phyloP scores from a whole-genome alignment of 192 early-diverging fungal genomes.

The Powellomyces hirtus region DNA sequence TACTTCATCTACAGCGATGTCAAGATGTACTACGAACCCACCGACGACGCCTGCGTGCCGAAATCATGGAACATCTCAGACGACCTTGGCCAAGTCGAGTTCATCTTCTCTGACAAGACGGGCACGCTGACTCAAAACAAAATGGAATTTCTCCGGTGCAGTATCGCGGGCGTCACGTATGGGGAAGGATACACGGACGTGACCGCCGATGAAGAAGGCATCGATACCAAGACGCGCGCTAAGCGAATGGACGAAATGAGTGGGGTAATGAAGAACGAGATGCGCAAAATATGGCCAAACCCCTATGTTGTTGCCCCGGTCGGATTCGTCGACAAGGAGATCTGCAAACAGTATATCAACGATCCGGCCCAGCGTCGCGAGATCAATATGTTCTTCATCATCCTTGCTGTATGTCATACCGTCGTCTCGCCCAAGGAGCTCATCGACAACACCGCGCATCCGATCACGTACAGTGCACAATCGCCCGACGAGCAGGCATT shows the following conservation, averaged over 20 bases:
- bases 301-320: constrained; percentile 40
- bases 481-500: constrained; percentile 89
- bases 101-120: constrained; percentile 95
- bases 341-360: constrained; percentile 66
- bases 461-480: constrained; percentile 69
- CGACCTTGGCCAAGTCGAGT: constrained; percentile 93
- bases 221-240: constrained; percentile 71
- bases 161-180: constrained; percentile 79
- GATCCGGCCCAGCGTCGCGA: constrained; percentile 27
- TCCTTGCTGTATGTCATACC: constrained; percentile 83
- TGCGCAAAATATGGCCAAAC: constrained; percentile 3
- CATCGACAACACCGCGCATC: not conserved
- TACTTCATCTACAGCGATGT: constrained; percentile 89
- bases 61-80: constrained; percentile 87
- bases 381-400: constrained; percentile 64
- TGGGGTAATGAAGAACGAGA: constrained; percentile 32
- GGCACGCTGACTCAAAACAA: constrained; percentile 95
- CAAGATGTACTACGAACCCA: constrained; percentile 81
- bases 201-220: constrained; percentile 47
- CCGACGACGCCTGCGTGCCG: constrained; percentile 75
- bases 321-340: constrained; percentile 71
- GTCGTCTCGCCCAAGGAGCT: constrained; percentile 66
- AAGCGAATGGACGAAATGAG: constrained; percentile 50
- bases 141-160: constrained; percentile 90
- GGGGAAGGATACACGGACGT: constrained; percentile 48